Percentiles rank a stretch among this genome's conserved stretches.
Conservation (phyloP, 2,329 filamentous ascomycete genomes). For the Ophiostoma angusticollis region DNA sequence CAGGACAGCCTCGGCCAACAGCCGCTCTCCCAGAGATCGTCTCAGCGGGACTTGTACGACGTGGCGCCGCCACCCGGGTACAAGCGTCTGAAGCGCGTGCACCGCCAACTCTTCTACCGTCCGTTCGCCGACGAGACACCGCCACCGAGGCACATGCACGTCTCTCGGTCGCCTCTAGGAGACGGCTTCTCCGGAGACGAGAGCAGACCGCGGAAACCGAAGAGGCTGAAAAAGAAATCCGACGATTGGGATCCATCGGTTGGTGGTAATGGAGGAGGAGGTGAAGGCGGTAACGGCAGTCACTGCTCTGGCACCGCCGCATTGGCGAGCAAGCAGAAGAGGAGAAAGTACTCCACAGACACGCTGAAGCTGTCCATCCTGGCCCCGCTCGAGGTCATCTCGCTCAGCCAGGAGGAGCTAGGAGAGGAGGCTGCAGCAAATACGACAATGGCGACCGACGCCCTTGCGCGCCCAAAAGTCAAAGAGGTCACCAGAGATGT, state of each 20-base stretch:
- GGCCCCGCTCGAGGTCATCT: slow-evolving; percentile 8
- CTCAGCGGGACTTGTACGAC: slow-evolving; percentile 7
- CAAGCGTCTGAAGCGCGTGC: slow-evolving; percentile 10
- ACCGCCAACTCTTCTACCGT: not conserved
- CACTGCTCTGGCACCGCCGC: no score
- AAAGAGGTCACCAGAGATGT: no score
- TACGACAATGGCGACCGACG: not conserved
- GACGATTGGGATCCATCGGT: no score
- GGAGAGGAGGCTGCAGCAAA: not conserved
- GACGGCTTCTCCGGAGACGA: slow-evolving; percentile 14
- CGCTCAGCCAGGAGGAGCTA: slow-evolving; percentile 1
- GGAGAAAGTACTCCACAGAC: not conserved
- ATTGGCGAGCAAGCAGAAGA: slow-evolving; percentile 2
- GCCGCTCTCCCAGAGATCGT: not conserved
- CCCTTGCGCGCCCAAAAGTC: not conserved
- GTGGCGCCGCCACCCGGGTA: slow-evolving; percentile 9
- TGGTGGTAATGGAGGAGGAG: no score
- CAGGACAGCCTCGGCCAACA: not conserved
- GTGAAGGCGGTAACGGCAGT: no score
- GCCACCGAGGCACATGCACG: not conserved
- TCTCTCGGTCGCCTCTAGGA: not conserved
- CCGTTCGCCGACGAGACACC: not conserved
- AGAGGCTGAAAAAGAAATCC: not conserved
- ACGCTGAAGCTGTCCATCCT: slow-evolving; percentile 3
- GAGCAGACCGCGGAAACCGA: slow-evolving; percentile 1